Conservation (phyloP, 208 protist species). For the Leishmania turanica region DNA sequence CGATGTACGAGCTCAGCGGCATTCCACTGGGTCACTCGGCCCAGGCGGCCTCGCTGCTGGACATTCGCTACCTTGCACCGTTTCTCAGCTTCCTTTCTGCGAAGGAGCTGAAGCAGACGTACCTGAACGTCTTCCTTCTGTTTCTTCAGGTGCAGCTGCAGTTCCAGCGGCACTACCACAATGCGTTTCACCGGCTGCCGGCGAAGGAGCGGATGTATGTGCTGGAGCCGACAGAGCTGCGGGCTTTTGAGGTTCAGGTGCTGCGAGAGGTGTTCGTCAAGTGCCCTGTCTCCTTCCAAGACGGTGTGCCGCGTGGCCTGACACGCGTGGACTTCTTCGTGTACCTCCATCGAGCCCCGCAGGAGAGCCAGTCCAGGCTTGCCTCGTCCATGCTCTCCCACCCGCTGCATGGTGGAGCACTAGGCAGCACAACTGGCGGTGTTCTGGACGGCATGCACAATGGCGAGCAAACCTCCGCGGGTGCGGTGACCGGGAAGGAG, state of each 20-base stretch:
- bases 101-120: slow-evolving; percentile 50
- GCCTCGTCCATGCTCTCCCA: slow-evolving; percentile 4
- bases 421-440: not conserved
- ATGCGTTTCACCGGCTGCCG: slow-evolving; percentile 29
- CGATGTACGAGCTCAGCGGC: slow-evolving; percentile 65
- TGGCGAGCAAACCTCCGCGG: not conserved
- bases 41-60: slow-evolving; percentile 30
- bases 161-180: slow-evolving; percentile 43
- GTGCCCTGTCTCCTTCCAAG: slow-evolving; percentile 43
- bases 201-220: slow-evolving; percentile 41
- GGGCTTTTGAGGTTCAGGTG: slow-evolving; percentile 44
- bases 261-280: slow-evolving; percentile 66
- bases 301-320: slow-evolving; percentile 50
- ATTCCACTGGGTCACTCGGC: slow-evolving; percentile 38
- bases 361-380: slow-evolving; percentile 32
- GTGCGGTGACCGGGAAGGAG: slow-evolving; percentile 2
- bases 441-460: slow-evolving; percentile 27
- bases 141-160: slow-evolving; percentile 81
- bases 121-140: slow-evolving; percentile 62
- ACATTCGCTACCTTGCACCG: slow-evolving; percentile 75
- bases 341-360: slow-evolving; percentile 61
- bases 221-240: slow-evolving; percentile 47
- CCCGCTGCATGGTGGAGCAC: not conserved
- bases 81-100: slow-evolving; percentile 72
- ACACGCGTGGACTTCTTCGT: slow-evolving; percentile 67